Percentiles rank a stretch among this genome's conserved stretches.
Evolutionary conservation across 306 rosid genomes (phyloP).

Genomic region (Trichosanthes cucumerina): DNA sequence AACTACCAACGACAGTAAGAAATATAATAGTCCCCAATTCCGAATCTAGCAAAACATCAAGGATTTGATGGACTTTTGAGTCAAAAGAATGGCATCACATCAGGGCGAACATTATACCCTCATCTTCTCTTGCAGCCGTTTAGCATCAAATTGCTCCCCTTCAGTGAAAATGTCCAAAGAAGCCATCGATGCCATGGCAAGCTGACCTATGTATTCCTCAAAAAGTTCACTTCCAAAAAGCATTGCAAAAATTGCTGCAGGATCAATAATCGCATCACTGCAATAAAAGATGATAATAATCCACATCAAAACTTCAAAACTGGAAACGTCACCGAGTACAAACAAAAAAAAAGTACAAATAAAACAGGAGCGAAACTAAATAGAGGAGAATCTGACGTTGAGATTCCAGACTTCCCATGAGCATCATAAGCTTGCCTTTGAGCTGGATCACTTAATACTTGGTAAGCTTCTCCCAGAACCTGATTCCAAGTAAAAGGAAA

Average conservation of each 20-base stretch:
- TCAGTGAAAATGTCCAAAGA: conserved; percentile 75
- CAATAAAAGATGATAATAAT: conserved; percentile 12
- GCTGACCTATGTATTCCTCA: conserved; percentile 93
- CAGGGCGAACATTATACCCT: conserved; percentile 35
- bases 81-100: neutral
- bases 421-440: conserved; percentile 94
- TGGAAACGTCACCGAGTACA: conserved; percentile 7
- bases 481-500: conserved; percentile 21
- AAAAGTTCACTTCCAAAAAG: conserved; percentile 98
- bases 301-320: conserved; percentile 14
- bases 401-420: conserved; percentile 83
- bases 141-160: conserved; percentile 81
- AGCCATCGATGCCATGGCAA: conserved; percentile 99
- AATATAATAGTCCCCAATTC: neutral
- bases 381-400: conserved; percentile 52
- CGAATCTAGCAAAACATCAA: neutral
- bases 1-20: neutral
- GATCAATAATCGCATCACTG: conserved; percentile 94
- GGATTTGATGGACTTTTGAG: neutral
- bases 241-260: conserved; percentile 98
- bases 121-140: conserved; percentile 89
- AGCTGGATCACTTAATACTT: conserved; percentile 74
- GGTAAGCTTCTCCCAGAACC: conserved; percentile 98
- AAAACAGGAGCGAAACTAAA: neutral
- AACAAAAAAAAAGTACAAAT: neutral